Conservation (phyloP, 2,329 filamentous ascomycete genomes). For the Colletotrichum sp. region DNA sequence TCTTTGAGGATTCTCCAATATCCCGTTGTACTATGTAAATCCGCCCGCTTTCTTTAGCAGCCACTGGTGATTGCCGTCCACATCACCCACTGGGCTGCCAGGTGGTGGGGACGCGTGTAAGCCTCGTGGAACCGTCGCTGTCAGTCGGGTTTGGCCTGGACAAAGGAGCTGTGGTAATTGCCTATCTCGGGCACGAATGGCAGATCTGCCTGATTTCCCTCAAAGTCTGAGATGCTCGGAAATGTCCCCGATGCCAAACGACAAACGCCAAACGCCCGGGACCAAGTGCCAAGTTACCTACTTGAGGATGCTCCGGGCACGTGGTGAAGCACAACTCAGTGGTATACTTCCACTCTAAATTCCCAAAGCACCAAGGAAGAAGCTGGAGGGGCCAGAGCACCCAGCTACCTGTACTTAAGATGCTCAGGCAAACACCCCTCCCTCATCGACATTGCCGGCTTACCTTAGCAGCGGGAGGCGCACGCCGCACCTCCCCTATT, state of each 20-base stretch:
- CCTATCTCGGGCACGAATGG: neutral
- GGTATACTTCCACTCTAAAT: neutral
- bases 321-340: neutral
- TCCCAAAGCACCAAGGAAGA: neutral
- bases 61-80: neutral
- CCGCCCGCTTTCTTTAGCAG: neutral
- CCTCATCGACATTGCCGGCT: neutral
- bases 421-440: neutral
- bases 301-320: neutral
- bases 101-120: slow-evolving; percentile 1
- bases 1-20: neutral
- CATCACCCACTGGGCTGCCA: neutral
- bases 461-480: neutral
- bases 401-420: neutral
- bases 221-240: neutral
- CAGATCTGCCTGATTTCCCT: neutral
- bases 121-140: neutral
- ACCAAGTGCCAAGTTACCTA: neutral
- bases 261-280: neutral
- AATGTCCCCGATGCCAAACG: neutral
- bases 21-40: neutral
- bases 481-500: neutral
- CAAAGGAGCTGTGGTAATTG: neutral
- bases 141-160: neutral
- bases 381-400: neutral